Evolutionary conservation across 352 stramenopile species (phyloP).

Genomic region (Peronospora belbahrii): DNA sequence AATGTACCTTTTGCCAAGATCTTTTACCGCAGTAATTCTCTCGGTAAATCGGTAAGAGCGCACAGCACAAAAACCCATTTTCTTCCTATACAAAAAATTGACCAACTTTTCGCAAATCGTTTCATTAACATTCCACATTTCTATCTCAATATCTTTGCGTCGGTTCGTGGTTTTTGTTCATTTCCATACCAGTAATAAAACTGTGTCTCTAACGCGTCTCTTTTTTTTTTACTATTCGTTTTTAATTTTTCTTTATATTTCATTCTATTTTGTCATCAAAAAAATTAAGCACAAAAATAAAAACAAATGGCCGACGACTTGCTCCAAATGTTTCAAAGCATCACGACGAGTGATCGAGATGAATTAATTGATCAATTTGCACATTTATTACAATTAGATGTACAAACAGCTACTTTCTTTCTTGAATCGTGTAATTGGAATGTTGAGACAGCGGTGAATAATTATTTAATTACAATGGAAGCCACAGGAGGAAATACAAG

Average conservation of each 20-base stretch:
- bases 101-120: no score
- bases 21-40: no score
- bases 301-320: slow-evolving; percentile 66
- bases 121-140: no score
- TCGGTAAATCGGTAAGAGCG: no score
- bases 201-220: no score
- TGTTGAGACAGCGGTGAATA: slow-evolving; percentile 78
- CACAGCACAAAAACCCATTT: no score
- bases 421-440: slow-evolving; percentile 87
- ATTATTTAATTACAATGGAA: slow-evolving; percentile 69
- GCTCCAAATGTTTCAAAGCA: slow-evolving; percentile 84
- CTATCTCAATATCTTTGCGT: no score
- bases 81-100: no score
- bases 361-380: slow-evolving; percentile 81
- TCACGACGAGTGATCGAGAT: slow-evolving; percentile 79
- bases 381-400: slow-evolving; percentile 61
- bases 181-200: no score
- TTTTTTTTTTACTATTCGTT: neutral
- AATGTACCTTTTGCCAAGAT: no score
- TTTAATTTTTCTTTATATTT: neutral
- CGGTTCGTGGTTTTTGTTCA: no score
- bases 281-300: no score
- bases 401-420: slow-evolving; percentile 69
- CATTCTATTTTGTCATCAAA: neutral
- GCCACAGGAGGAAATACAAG: slow-evolving; percentile 18